Base-by-base conservation (phyloP, 768 basidiomycete genomes). In the Mycena epipterygia region DNA sequence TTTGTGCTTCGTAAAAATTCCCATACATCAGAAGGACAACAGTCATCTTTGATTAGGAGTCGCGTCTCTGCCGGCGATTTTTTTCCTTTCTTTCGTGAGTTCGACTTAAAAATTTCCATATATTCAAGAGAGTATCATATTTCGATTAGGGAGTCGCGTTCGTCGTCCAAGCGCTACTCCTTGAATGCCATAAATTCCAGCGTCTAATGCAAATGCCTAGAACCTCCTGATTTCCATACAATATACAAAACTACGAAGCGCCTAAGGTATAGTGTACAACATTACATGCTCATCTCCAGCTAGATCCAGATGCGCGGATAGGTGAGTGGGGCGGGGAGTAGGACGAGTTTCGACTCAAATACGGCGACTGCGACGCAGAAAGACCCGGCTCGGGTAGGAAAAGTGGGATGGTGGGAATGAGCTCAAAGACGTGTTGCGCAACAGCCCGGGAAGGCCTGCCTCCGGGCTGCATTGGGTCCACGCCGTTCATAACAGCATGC, bases 401-500 rank as follows among this genome's bases (percentile, higher is more conserved):
- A 19, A 70, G 57, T 23, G 68, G 68, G 14, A 70, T 51, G 23
- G 68, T 69, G 16, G 67, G 67, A 52, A 93, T 89, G 27, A 96
- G 87, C 79, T 94, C 92, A 74, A 93, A 92, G 33, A 94, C 91
- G 68, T 91, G 90, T 73, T 94, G 93, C 13, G 89, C 89, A 17
- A 91, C 82, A 32, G 88, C 86, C 14, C 89, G 88, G 17, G 83
- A 75, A 41, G 79, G 76, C 0, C 81, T 81, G 29, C 79, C 78
- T n/a, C 81, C 82, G 25, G 85, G 77, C 37, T 82, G 80, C 0
- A 88, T 83, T 39, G 82, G 73, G 14, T 85, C 87, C 2, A 82
- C 81, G 5, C 88, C 85, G 52, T 90, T 91, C 92, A 95, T 95
- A 25, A 96, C 95, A 13, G 91, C 94, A 73, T 97, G 96, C 25